phyloP scores from a whole-genome alignment of 2,329 filamentous ascomycete species.

The Chaetomiaceae sp. region DNA sequence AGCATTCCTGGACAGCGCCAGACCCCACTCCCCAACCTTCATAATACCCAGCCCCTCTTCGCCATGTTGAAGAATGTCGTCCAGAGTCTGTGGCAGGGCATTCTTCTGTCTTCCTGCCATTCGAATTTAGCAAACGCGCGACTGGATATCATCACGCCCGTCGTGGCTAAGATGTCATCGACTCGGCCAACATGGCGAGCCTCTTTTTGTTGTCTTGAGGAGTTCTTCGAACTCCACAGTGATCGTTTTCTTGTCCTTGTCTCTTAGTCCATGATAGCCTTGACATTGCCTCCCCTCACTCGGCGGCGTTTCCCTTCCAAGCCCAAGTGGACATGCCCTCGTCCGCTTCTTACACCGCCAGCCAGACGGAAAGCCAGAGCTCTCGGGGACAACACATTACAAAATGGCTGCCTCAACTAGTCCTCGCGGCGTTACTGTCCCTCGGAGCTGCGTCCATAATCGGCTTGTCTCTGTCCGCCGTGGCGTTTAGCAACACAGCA shows the following conservation, averaged over 20 bases:
- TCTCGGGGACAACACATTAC: slow-evolving; percentile 1
- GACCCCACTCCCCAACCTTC: neutral
- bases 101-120: neutral
- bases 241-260: neutral
- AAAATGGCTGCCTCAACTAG: slow-evolving; percentile 12
- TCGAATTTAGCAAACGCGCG: neutral
- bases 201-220: neutral
- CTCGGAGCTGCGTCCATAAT: slow-evolving; percentile 8
- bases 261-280: too few species aligned
- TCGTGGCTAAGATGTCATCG: neutral
- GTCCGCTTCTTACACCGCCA: slow-evolving; percentile 6
- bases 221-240: neutral
- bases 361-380: slow-evolving; percentile 14
- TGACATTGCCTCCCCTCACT: too few species aligned
- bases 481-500: slow-evolving; percentile 9
- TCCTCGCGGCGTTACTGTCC: slow-evolving; percentile 6
- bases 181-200: neutral
- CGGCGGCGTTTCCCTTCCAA: neutral
- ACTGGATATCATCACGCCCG: neutral
- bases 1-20: neutral
- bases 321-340: slow-evolving; percentile 1
- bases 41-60: neutral
- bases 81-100: slow-evolving; percentile 3
- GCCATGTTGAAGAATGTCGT: slow-evolving; percentile 9
- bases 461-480: slow-evolving; percentile 12